Percentiles rank a stretch among this genome's conserved stretches.
Conservation (phyloP, 176 grass and related monocot species). For the Saccharum officinarum region DNA sequence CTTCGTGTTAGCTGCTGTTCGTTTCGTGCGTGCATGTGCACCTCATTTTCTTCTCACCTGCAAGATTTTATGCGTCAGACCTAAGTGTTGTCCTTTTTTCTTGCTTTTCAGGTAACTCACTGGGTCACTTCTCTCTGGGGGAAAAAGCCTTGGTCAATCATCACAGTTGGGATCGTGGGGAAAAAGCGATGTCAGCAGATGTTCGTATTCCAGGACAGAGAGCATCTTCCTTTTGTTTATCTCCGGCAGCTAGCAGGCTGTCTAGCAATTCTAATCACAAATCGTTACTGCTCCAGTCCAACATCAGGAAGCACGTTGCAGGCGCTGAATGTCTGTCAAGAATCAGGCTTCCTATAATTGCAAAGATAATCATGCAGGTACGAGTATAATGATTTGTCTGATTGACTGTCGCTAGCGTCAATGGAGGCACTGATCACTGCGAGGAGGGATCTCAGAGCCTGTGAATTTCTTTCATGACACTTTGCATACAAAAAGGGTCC, state of each 20-base stretch:
- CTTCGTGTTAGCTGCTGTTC: constrained; percentile 32
- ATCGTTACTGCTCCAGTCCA: constrained; percentile 29
- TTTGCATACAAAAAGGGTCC: background rate
- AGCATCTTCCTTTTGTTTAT: constrained; percentile 63
- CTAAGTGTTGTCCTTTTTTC: constrained; percentile 34
- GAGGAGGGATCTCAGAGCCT: background rate
- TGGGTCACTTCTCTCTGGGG: constrained; percentile 38
- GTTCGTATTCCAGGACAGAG: constrained; percentile 53
- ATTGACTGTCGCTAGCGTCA: constrained; percentile 38
- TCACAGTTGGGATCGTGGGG: constrained; percentile 50
- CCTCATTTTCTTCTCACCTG: constrained; percentile 50
- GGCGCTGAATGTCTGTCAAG: constrained; percentile 9
- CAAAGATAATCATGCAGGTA: constrained; percentile 16
- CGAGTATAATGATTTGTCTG: constrained; percentile 30
- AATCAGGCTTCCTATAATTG: constrained; percentile 40
- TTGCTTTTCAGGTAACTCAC: constrained; percentile 65
- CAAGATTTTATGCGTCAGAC: constrained; percentile 66
- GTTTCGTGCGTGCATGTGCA: no score
- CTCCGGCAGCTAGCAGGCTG: constrained; percentile 35
- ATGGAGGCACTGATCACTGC: constrained; percentile 42
- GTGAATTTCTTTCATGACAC: constrained; percentile 8
- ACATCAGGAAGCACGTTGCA: constrained; percentile 30
- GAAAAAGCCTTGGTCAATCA: constrained; percentile 43
- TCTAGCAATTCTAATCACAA: constrained; percentile 38
- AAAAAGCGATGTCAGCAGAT: constrained; percentile 43